Conservation (phyloP, 805 yeast species). For the Isabelozyma pseudorhagii region DNA sequence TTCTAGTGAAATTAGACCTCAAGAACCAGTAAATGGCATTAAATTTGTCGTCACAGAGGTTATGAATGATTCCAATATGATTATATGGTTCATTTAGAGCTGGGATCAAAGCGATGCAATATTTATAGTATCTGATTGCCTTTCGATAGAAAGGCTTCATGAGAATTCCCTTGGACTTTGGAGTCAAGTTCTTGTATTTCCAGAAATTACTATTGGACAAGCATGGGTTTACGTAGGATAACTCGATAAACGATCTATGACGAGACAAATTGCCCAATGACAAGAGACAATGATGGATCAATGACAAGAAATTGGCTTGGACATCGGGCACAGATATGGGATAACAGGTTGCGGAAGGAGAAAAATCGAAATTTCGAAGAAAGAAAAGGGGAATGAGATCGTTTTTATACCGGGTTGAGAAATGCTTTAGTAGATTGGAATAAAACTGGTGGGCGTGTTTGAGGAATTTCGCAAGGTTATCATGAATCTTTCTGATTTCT, state of each 20-base stretch:
- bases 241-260: constrained; percentile 49
- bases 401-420: constrained; percentile 35
- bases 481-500: constrained; percentile 56
- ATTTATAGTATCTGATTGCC: constrained; percentile 38
- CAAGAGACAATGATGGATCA: constrained; percentile 48
- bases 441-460: constrained; percentile 50
- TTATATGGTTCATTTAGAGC: constrained; percentile 66
- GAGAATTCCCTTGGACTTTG: constrained; percentile 20
- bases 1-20: constrained; percentile 54
- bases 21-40: constrained; percentile 51
- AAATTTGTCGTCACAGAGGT: constrained; percentile 41
- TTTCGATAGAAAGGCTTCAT: constrained; percentile 20
- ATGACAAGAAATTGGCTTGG: constrained; percentile 34
- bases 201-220: constrained; percentile 23
- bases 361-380: constrained; percentile 24
- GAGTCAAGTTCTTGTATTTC: constrained; percentile 27
- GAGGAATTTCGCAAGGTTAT: constrained; percentile 46
- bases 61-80: constrained; percentile 49
- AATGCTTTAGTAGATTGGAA: constrained; percentile 34
- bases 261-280: constrained; percentile 59
- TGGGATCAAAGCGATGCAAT: constrained; percentile 58
- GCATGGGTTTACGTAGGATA: constrained; percentile 38
- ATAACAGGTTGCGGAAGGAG: constrained; percentile 5
- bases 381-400: constrained; percentile 31
- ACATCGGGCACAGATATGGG: constrained; percentile 11